Conservation (phyloP, 768 basidiomycete species). For the Mycena albidolilacea region DNA sequence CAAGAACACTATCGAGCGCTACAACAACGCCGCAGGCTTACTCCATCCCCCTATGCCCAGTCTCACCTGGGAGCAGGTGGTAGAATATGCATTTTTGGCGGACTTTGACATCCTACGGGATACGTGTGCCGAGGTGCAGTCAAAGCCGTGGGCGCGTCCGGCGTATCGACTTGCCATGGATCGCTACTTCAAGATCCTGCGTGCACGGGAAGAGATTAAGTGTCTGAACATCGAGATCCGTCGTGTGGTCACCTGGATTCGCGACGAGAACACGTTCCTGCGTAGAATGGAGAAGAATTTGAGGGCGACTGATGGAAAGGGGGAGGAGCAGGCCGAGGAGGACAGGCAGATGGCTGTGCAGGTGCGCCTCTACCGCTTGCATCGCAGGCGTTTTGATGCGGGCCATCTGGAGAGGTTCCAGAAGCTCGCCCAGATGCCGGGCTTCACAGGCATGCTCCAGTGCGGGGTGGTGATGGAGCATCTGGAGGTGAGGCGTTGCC, state of each 20-base stretch:
- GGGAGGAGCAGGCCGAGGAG: neutral
- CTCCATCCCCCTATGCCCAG: too few relatives aligned
- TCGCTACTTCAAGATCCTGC: conserved; percentile 36
- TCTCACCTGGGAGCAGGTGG: too few relatives aligned
- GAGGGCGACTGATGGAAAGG: neutral
- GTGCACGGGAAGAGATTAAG: conserved; percentile 42
- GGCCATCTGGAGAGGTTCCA: conserved; percentile 15
- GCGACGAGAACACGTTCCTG: too few relatives aligned
- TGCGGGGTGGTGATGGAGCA: conserved; percentile 11
- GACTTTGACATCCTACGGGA: conserved; percentile 16
- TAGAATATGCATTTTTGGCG: neutral
- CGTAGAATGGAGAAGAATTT: conserved; percentile 1
- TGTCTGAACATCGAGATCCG: conserved; percentile 12
- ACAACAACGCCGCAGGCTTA: too few relatives aligned
- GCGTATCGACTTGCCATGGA: conserved; percentile 35
- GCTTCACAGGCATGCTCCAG: conserved; percentile 19
- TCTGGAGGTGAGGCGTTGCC: too few relatives aligned
- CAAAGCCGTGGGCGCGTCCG: conserved; percentile 34
- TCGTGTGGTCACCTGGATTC: too few relatives aligned
- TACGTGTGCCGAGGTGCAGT: conserved; percentile 7
- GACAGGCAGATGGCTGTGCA: neutral
- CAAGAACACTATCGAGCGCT: too few relatives aligned
- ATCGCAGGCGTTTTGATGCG: too few relatives aligned
- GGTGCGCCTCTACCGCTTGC: too few relatives aligned
- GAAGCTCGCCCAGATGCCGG: neutral